phyloP scores from a whole-genome alignment of 495 filamentous ascomycete species.

The Daldinia caldariorum region DNA sequence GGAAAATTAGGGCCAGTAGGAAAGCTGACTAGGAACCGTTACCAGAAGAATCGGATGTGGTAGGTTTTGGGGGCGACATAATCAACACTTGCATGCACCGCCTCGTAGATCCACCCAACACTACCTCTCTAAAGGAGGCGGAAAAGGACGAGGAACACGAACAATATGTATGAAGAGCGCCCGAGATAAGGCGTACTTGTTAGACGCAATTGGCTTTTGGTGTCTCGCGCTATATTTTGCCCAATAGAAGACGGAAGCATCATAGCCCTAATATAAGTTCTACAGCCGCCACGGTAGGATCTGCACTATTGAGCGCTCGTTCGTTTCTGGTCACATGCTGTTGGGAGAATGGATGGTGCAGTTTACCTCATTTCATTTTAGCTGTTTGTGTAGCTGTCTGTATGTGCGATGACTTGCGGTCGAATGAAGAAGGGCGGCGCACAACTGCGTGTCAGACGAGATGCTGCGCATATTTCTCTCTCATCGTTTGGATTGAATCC shows the following conservation, averaged over 20 bases:
- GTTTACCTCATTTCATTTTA: slow-evolving; percentile 5
- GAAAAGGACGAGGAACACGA: slow-evolving; percentile 7
- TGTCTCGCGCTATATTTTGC: not conserved
- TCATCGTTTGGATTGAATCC: slow-evolving; percentile 12
- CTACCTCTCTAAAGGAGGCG: slow-evolving; percentile 21
- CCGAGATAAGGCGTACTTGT: slow-evolving; percentile 3
- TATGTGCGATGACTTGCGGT: not conserved
- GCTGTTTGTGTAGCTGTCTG: not conserved
- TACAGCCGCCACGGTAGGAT: slow-evolving; percentile 11
- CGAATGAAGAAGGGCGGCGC: slow-evolving; percentile 13
- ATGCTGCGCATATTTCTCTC: slow-evolving; percentile 11
- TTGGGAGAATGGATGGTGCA: slow-evolving; percentile 7
- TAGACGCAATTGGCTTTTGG: slow-evolving; percentile 14
- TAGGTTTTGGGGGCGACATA: slow-evolving; percentile 17
- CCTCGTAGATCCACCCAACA: slow-evolving; percentile 31
- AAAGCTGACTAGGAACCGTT: not conserved
- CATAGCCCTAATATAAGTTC: slow-evolving; percentile 33
- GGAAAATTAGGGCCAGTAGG: not conserved
- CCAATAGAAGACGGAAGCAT: slow-evolving; percentile 19
- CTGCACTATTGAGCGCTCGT: slow-evolving; percentile 1
- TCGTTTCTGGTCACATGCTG: slow-evolving; percentile 6
- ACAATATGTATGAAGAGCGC: slow-evolving; percentile 1
- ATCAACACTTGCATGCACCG: slow-evolving; percentile 39
- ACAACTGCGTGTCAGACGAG: slow-evolving; percentile 18
- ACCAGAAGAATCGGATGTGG: slow-evolving; percentile 1